Evolutionary conservation across 2,329 filamentous ascomycete species (phyloP), one percentile per base, ranked within the genome.

Genomic region (Fusarium beomiforme): DNA sequence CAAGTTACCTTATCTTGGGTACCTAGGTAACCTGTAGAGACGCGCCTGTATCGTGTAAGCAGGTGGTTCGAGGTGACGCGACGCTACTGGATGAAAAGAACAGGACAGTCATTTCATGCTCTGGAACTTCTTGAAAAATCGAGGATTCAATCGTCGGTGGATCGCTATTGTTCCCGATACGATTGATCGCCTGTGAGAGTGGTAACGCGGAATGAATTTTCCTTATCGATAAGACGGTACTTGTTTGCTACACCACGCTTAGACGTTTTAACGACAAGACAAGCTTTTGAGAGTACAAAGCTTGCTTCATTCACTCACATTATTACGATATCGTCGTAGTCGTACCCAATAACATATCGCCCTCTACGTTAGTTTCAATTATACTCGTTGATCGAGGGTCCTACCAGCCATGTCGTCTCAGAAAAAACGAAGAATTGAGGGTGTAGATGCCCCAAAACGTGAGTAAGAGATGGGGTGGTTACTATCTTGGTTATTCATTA

Each of bases 341-440:
- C 29, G 29, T 9, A 29, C 29, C 8, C 11, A 29, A 37, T 10
- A 26, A 23, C 17, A 8, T n/a, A 10, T n/a, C 26, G 1, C 1
- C 19, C 29, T 26, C 16, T 11, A 5, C 11, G 8, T 41, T 21
- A 17, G 24, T 42, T 10, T 29, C 8, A 10, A 29, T 29, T 29
- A 29, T 29, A 29, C 29, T 10, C 29, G 29, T 10, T 29, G 8
- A 29, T 29, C 29, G 8, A 29, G 29, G 29, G 29, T 29, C n/a
- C 17, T 57, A 13, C 11, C 26, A 42, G 29, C 36, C 46, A 78
- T 78, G 78, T 77, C 79, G 31, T 74, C 77, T 59, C 76, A 75
- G 59, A 81, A 81, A 67, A 78, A 79, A 41, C 76, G 81, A 36
- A 81, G 81, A 69, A 46, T 82, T 19, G 81, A 80, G 31, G 64